Percentiles rank a stretch among this genome's conserved stretches.
These are phyloP conservation scores for Zea luxurians DNA, from an alignment of 176 grass and related monocot species.

Conservation along the genomic window DNA sequence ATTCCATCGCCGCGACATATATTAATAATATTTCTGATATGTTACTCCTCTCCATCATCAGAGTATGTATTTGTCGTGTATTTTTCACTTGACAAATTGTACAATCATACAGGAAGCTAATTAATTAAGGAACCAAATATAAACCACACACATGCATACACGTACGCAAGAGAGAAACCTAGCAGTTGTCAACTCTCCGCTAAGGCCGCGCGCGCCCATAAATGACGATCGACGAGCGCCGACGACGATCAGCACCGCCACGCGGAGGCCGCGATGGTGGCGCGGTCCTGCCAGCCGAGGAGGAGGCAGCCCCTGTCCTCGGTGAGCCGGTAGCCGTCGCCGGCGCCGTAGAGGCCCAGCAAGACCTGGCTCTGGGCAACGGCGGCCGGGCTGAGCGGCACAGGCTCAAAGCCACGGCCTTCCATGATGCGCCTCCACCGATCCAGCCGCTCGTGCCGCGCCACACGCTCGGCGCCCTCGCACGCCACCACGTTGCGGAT, in stretches of 20 bases:
- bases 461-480: slow-evolving; percentile 64
- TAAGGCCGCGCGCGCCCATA: not conserved
- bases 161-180: not conserved
- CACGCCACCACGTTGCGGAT: slow-evolving; percentile 77
- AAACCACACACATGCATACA: slow-evolving; percentile 7
- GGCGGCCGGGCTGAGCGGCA: slow-evolving; percentile 77
- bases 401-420: slow-evolving; percentile 47
- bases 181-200: not conserved
- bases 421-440: slow-evolving; percentile 60
- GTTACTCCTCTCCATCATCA: not conserved
- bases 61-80: not conserved
- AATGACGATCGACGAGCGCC: not conserved
- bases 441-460: slow-evolving; percentile 70
- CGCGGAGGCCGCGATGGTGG: slow-evolving; percentile 77
- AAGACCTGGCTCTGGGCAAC: slow-evolving; percentile 81
- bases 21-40: not conserved
- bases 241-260: slow-evolving; percentile 50
- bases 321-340: slow-evolving; percentile 76
- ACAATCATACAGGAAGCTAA: slow-evolving; percentile 12
- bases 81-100: not conserved
- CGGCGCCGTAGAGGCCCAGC: slow-evolving; percentile 69
- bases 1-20: not conserved
- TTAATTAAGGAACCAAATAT: not conserved
- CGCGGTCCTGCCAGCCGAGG: slow-evolving; percentile 84
- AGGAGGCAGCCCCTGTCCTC: slow-evolving; percentile 71